Percentiles rank a stretch among this genome's conserved stretches.
Evolutionary conservation across 208 protist genomes (phyloP).

Genomic region (Crithidia bombi): DNA sequence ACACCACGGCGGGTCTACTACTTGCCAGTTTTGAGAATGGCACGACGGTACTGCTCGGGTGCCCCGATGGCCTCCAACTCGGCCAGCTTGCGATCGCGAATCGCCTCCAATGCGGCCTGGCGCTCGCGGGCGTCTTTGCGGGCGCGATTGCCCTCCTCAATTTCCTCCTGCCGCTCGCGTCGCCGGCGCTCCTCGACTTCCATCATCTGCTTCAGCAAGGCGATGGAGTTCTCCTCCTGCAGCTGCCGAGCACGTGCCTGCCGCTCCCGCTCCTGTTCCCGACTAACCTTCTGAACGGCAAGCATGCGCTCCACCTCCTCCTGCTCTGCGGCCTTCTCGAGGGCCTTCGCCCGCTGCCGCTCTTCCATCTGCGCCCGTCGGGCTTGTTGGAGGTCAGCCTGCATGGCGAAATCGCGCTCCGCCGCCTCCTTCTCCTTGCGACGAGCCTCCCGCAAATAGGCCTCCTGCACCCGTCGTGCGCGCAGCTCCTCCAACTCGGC

Average conservation of each 20-base stretch:
- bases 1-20: slow-evolving; percentile 1
- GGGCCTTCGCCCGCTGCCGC: slow-evolving; percentile 61
- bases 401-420: slow-evolving; percentile 57
- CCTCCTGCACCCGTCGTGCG: slow-evolving; percentile 88
- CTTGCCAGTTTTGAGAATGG: slow-evolving; percentile 60
- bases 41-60: slow-evolving; percentile 82
- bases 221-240: slow-evolving; percentile 84
- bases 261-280: slow-evolving; percentile 75
- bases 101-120: slow-evolving; percentile 83
- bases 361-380: slow-evolving; percentile 88
- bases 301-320: slow-evolving; percentile 90
- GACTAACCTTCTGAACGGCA: slow-evolving; percentile 81
- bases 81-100: slow-evolving; percentile 80
- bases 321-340: slow-evolving; percentile 63
- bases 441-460: slow-evolving; percentile 78
- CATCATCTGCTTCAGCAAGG: slow-evolving; percentile 91
- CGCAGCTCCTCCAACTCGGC: slow-evolving; percentile 92
- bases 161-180: slow-evolving; percentile 82
- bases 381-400: slow-evolving; percentile 74
- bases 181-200: slow-evolving; percentile 90
- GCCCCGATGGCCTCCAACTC: slow-evolving; percentile 80
- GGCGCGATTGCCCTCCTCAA: slow-evolving; percentile 89
- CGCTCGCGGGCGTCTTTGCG: slow-evolving; percentile 76
- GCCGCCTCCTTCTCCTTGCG: slow-evolving; percentile 83
- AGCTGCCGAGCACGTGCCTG: slow-evolving; percentile 58